These are phyloP conservation scores for Colletotrichum filicis DNA, from an alignment of 2,329 filamentous ascomycete genomes.

Conservation along the genomic window DNA sequence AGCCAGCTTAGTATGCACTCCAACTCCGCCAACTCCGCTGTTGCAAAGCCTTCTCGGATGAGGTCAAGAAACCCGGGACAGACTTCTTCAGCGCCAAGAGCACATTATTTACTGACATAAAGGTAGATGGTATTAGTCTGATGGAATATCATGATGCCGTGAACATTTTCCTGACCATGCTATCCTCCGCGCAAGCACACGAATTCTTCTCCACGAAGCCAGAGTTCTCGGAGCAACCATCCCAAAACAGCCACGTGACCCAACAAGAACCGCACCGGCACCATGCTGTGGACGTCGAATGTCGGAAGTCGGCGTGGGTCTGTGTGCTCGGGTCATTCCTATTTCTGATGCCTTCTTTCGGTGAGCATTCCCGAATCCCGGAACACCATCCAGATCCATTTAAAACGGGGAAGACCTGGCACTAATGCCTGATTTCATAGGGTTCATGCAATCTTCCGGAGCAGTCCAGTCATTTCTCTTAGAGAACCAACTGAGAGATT, in stretches of 20 bases:
- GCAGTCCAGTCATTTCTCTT: conserved; percentile 58
- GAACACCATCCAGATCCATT: not conserved
- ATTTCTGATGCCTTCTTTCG: conserved; percentile 23
- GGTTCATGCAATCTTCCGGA: conserved; percentile 59
- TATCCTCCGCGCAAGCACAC: not conserved
- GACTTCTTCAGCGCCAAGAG: not conserved
- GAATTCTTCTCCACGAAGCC: not conserved
- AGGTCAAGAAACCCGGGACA: not conserved
- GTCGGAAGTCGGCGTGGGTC: conserved; percentile 15
- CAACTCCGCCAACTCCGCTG: not conserved
- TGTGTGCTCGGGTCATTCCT: not conserved
- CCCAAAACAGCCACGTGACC: not conserved
- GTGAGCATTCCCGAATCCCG: not conserved
- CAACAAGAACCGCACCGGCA: not conserved
- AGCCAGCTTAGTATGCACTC: not conserved
- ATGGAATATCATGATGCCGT: not conserved
- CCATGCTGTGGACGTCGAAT: not conserved
- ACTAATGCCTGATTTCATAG: conserved; percentile 37
- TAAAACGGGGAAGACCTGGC: not conserved
- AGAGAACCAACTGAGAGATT: conserved; percentile 53
- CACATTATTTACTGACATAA: not conserved
- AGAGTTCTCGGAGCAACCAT: not conserved
- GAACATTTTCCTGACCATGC: not conserved
- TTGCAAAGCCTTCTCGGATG: not conserved
- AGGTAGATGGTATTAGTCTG: not conserved